Base-by-base conservation (phyloP, 371 early-diverging fungal species). In the Lichtheimia ramosa region DNA sequence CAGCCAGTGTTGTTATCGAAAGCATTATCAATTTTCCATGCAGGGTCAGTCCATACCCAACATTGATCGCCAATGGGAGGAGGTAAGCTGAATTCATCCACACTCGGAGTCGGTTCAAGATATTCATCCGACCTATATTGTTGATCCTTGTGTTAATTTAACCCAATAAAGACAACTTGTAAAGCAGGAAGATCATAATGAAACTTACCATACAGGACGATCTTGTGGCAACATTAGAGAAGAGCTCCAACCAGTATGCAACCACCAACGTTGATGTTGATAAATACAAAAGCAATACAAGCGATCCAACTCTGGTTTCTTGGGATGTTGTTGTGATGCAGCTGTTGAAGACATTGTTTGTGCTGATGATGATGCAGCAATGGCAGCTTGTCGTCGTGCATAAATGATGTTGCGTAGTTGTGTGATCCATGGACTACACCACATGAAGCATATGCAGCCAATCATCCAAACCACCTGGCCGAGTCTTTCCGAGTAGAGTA, bases 211-310 rank as follows among this genome's bases (percentile, higher is more conserved):
- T 54, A 49, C 59, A 43, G 70, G 64, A 39, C 52, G 64, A 48
- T 70, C 70, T 51, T 62, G 62, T 20, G 64, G 67, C 39, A 70
- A 53, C 46, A 68, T 18, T 4, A 58, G 48, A 21, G 62, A 39
- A 25, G 34, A 4, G 10, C 59, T 50, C 70, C 70, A 70, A 16
- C 70, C 70, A 12, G 49, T 58, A 54, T 62, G 64, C 49, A 64
- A 53, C 70, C 69, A 69, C 69, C 73, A 69, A 0, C 73, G 66
- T 42, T 73, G 73, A 51, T 73, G 63, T 48, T 73, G 64, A 48
- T 64, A 59, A 0, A 73, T 27, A 7, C 59, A 54, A 50, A 70
- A 70, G 24, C 64, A 64, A 34, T 70, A 70, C 46, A 61, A 18
- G 6, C 61, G 61, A 16, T 61, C 61, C 12, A 54, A n/a, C 5